A percentile compares a stretch with the other conserved stretches of the same genome.
phyloP scores from a whole-genome alignment of 1,139 yeast genomes.

The Oligophagozyma castellii region DNA sequence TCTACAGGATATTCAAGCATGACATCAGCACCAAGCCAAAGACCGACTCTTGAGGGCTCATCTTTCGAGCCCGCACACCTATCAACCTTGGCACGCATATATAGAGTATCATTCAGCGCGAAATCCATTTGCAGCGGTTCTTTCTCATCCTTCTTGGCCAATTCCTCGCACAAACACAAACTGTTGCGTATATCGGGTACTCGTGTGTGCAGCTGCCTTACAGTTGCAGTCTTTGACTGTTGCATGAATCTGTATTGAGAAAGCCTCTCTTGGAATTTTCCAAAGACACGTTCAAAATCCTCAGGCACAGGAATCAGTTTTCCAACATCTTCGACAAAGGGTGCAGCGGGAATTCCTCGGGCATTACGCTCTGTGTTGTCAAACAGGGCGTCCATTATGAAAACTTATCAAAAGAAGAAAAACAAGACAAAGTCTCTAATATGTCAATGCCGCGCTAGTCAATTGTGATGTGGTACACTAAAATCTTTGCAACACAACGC shows the following conservation, averaged over 20 bases:
- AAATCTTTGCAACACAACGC: no score
- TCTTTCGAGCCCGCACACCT: background rate
- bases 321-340: conserved; percentile 78
- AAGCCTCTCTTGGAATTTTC: conserved; percentile 63
- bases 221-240: conserved; percentile 58
- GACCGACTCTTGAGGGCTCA: conserved; percentile 40
- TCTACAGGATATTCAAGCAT: conserved; percentile 89
- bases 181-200: conserved; percentile 88
- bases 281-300: conserved; percentile 58
- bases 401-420: no score
- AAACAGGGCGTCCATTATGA: conserved; percentile 19
- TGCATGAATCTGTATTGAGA: conserved; percentile 81
- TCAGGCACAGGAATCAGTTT: conserved; percentile 53
- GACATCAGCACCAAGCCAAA: conserved; percentile 97
- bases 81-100: conserved; percentile 58
- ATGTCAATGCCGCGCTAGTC: no score
- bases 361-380: conserved; percentile 43
- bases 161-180: conserved; percentile 51
- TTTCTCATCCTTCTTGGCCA: conserved; percentile 32
- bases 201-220: conserved; percentile 53
- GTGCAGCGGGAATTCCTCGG: conserved; percentile 94
- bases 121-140: conserved; percentile 53
- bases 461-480: no score
- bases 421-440: no score
- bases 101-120: conserved; percentile 85